Conservation (phyloP, 2,329 filamentous ascomycete genomes). For the Pseudopyrenochaeta lycopersici region DNA sequence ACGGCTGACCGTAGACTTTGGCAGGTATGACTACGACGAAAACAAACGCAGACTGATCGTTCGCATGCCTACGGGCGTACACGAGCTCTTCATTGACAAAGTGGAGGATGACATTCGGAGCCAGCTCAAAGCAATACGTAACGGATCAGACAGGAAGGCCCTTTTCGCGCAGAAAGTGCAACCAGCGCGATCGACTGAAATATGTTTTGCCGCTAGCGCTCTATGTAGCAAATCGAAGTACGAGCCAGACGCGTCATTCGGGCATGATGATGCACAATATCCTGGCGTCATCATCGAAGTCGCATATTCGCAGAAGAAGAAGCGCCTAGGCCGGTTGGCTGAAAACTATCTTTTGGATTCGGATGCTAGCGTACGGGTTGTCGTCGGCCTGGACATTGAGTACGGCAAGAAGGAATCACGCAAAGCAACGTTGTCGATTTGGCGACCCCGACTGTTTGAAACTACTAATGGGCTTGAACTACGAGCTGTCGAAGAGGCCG, state of each 20-base stretch:
- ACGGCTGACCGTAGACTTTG: conserved; percentile 12
- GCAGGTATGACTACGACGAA: conserved; percentile 29
- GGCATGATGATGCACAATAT: conserved; percentile 26
- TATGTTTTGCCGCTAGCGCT: conserved; percentile 15
- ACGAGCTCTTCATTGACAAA: conserved; percentile 24
- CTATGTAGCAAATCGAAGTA: conserved; percentile 25
- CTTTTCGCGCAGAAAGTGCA: conserved; percentile 31
- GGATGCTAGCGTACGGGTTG: too few relatives aligned
- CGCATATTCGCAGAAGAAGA: not conserved
- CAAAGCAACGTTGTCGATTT: too few relatives aligned
- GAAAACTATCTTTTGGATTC: too few relatives aligned
- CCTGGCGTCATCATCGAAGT: conserved; percentile 26
- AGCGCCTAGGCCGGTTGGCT: too few relatives aligned
- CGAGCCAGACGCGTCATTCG: conserved; percentile 31
- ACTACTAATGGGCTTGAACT: too few relatives aligned
- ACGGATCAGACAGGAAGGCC: conserved; percentile 19
- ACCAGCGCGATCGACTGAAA: conserved; percentile 21
- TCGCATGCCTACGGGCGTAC: conserved; percentile 30
- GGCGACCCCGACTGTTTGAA: too few relatives aligned
- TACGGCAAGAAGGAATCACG: too few relatives aligned
- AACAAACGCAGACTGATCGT: conserved; percentile 17
- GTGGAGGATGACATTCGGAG: conserved; percentile 28
- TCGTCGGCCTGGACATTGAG: too few relatives aligned
- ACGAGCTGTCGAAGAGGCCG: too few relatives aligned
- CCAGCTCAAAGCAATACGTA: conserved; percentile 26